Evolutionary conservation across 768 basidiomycete genomes (phyloP).

Genomic region (Cantharellus cinnabarinus): DNA sequence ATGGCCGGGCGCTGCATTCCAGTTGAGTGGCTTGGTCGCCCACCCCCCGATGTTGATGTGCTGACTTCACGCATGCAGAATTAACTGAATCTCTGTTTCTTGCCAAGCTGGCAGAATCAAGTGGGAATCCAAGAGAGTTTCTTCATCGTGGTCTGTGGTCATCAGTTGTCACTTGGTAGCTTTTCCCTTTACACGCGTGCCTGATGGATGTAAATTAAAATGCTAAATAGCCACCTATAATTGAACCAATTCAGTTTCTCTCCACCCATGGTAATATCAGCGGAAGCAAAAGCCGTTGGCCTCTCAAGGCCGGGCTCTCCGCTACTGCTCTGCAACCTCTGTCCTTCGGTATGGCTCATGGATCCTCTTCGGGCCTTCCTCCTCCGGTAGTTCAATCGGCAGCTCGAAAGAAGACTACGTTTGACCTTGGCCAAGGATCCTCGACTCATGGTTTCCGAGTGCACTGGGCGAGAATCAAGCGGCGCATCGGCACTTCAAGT

Average conservation of each 20-base stretch:
- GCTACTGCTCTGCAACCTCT: background rate
- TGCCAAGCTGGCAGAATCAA: conserved; percentile 54
- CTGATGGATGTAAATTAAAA: too few species aligned
- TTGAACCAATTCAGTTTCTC: too few species aligned
- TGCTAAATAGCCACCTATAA: too few species aligned
- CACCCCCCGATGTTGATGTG: background rate
- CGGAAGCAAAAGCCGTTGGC: too few species aligned
- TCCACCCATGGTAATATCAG: too few species aligned
- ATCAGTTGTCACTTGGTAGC: conserved; percentile 6
- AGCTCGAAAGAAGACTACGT: background rate
- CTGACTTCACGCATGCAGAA: conserved; percentile 11
- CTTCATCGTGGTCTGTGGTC: conserved; percentile 38
- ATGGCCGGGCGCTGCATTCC: conserved; percentile 33
- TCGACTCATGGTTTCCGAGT: background rate
- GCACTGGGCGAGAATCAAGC: background rate
- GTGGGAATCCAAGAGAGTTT: conserved; percentile 64
- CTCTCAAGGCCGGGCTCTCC: too few species aligned
- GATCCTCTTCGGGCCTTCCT: background rate
- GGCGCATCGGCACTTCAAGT: background rate
- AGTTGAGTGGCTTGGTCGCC: conserved; percentile 19
- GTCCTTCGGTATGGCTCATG: background rate
- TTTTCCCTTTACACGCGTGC: background rate
- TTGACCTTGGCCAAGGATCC: background rate
- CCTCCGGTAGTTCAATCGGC: background rate
- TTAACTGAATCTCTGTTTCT: conserved; percentile 54